Base-by-base conservation (phyloP, 805 yeast genomes). In the Candida ficus region DNA sequence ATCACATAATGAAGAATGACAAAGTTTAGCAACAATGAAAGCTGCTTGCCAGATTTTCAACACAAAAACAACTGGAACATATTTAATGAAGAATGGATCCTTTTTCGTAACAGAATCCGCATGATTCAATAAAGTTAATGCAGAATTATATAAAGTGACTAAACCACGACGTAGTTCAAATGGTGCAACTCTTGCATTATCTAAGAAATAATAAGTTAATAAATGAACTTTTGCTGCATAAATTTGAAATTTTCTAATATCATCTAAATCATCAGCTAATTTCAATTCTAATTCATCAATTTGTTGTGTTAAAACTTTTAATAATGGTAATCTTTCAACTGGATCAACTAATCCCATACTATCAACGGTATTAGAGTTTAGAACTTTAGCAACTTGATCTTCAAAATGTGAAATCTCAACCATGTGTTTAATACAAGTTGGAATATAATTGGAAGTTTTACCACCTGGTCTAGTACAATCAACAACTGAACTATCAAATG, bases 21-120 rank as follows among this genome's bases (percentile, higher is more conserved):
- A 73, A 35, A 91, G 67, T 53, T 86, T 80, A 39, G 84, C 85
- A 25, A 93, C 78, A 29, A 91, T 78, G 52, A 89, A 83, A 2
- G 95, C 79, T 1, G 96, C 84, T 61, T 93, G 98, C 96, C 98
- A 89, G 22, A 90, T 75, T 35, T 83, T 79, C 46, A 88, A 68
- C 2, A 89, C 76, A 56, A 85, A 82, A 2, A 86, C 88, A 37
- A 84, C 84, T 0, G 99, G 98, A 34, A 91, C 70, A 54, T 83
- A 87, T 51, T 73, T 76, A 55, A 90, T 75, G 53, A 87, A 83
- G 26, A 67, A 68, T 33, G 74, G 72, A 53, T 83, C 78, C 22
- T 73, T 66, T 18, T 70, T 65, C 45, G 81, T 80, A 46, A 88
- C 77, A 16, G 69, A 56, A 38, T 76, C 72, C 19, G 85, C 78